Evolutionary conservation across 2,329 filamentous ascomycete species (phyloP).

Genomic region (Arthrobotrys pseudoclavata): DNA sequence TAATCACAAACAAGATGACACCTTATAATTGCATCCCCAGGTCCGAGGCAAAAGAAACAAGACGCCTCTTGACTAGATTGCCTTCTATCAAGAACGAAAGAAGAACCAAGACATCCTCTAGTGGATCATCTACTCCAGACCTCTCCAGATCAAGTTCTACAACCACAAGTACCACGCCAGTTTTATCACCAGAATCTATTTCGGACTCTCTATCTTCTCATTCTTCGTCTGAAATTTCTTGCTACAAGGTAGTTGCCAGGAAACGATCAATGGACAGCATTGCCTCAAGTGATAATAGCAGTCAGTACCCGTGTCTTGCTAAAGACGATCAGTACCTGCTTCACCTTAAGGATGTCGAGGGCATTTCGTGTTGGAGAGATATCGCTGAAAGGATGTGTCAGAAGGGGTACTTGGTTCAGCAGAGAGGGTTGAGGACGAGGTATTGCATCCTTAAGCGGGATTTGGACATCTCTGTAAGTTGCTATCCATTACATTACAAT

Average conservation of each 20-base stretch:
- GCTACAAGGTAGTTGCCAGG: constrained; percentile 50
- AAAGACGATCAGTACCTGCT: constrained; percentile 58
- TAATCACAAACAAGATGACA: constrained; percentile 59
- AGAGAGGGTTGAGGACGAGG: constrained; percentile 53
- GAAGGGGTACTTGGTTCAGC: constrained; percentile 45
- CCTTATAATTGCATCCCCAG: constrained; percentile 54
- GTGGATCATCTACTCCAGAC: constrained; percentile 55
- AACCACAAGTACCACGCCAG: constrained; percentile 50
- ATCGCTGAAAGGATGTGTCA: constrained; percentile 54
- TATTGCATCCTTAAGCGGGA: constrained; percentile 59
- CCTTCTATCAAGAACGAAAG: constrained; percentile 58
- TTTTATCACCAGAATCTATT: constrained; percentile 49
- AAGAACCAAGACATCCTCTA: constrained; percentile 39
- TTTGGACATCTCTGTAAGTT: constrained; percentile 52
- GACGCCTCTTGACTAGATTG: constrained; percentile 49
- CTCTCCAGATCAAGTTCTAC: constrained; percentile 56
- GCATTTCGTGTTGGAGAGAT: constrained; percentile 54
- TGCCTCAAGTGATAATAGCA: constrained; percentile 56
- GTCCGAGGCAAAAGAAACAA: constrained; percentile 37
- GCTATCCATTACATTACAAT: background rate
- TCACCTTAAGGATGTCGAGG: constrained; percentile 56
- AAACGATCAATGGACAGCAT: constrained; percentile 59
- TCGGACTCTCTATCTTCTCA: constrained; percentile 38
- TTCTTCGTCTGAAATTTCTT: constrained; percentile 50
- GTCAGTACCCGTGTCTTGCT: constrained; percentile 56